Percentiles rank a stretch among this genome's conserved stretches.
phyloP scores from a whole-genome alignment of 768 basidiomycete genomes.

The Termitomyces sp. region DNA sequence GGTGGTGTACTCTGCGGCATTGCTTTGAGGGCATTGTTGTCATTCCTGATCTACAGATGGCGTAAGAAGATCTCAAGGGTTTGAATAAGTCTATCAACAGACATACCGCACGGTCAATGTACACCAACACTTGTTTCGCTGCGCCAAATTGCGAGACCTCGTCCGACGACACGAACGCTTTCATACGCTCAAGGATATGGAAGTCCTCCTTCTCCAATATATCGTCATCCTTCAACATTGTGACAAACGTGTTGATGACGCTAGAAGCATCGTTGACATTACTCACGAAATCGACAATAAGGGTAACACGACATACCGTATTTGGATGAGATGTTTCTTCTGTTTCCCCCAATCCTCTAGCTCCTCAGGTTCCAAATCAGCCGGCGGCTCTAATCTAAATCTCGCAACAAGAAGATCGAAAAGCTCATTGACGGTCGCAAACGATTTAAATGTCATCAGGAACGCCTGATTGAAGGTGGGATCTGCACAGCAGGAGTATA shows the following conservation, averaged over 20 bases:
- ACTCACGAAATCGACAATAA: background rate
- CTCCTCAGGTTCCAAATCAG: conserved; percentile 58
- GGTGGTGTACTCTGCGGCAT: conserved; percentile 64
- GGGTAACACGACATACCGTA: conserved; percentile 56
- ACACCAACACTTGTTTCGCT: conserved; percentile 68
- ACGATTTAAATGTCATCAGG: conserved; percentile 95
- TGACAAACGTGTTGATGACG: conserved; percentile 86
- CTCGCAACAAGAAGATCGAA: conserved; percentile 79
- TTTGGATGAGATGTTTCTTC: conserved; percentile 85
- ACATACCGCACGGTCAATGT: conserved; percentile 81
- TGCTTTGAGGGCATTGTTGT: conserved; percentile 53
- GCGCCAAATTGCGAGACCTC: conserved; percentile 63
- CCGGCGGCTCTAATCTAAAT: conserved; percentile 76
- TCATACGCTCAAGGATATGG: conserved; percentile 78
- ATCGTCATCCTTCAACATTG: conserved; percentile 84
- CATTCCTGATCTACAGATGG: conserved; percentile 42
- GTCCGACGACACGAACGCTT: conserved; percentile 69
- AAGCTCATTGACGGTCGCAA: conserved; percentile 79
- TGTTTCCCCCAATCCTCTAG: conserved; percentile 75
- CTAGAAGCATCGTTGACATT: conserved; percentile 32
- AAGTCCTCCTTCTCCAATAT: conserved; percentile 85
- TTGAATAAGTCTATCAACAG: background rate
- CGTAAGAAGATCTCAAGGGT: background rate
- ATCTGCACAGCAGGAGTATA: conserved; percentile 28
- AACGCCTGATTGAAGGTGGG: conserved; percentile 83